These are phyloP conservation scores for Arabis alpina DNA, from an alignment of 345 rosid genomes.

Conservation along the genomic window DNA sequence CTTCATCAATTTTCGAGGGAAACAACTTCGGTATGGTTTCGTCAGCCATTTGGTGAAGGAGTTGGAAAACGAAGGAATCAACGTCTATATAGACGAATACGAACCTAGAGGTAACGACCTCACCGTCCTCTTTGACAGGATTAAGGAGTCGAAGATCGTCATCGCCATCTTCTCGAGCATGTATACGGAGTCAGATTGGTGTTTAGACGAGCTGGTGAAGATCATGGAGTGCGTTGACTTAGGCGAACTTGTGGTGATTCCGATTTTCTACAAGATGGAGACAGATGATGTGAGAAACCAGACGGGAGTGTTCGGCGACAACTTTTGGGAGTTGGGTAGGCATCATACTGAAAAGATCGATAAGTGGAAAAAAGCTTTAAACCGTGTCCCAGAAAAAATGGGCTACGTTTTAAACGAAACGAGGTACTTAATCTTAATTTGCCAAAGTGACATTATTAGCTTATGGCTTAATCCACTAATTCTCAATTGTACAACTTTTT, in stretches of 20 bases:
- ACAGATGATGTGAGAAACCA: slow-evolving; percentile 25
- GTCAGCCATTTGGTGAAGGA: slow-evolving; percentile 29
- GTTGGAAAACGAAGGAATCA: slow-evolving; percentile 1
- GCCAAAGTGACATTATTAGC: no score
- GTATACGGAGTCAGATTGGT: background rate
- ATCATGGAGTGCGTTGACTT: slow-evolving; percentile 16
- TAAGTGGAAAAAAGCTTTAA: slow-evolving; percentile 11
- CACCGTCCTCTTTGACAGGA: background rate
- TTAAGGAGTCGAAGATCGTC: slow-evolving; percentile 4
- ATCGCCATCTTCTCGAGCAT: slow-evolving; percentile 5
- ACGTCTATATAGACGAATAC: background rate
- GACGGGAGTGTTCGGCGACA: slow-evolving; percentile 5
- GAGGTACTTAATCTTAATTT: background rate
- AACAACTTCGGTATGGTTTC: background rate
- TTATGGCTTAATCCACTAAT: no score
- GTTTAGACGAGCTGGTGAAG: slow-evolving; percentile 27
- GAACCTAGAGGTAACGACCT: slow-evolving; percentile 4
- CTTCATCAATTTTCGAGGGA: slow-evolving; percentile 28
- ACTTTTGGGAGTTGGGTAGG: background rate
- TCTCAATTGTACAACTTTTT: no score
- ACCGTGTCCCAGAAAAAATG: rapidly evolving
- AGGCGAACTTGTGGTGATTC: background rate
- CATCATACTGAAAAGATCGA: background rate
- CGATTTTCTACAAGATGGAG: slow-evolving; percentile 26
- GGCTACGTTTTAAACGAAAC: background rate